Evolutionary conservation across 2,329 filamentous ascomycete species (phyloP).

Genomic region (Chaetomiaceae sp.): DNA sequence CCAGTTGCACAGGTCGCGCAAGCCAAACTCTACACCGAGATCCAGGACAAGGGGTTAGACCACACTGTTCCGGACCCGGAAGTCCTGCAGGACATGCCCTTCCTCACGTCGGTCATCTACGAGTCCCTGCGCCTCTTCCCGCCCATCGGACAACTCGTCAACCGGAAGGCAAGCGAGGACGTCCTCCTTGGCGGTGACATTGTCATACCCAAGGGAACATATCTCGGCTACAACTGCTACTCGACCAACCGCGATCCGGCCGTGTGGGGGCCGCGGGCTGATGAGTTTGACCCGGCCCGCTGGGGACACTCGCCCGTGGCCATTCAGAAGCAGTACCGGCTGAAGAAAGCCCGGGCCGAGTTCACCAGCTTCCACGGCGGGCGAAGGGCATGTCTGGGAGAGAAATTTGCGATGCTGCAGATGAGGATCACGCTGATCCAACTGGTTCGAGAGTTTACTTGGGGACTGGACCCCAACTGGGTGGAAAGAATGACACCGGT

Average conservation of each 20-base stretch:
- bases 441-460: slow-evolving; percentile 11
- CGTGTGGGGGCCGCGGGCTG: slow-evolving; percentile 13
- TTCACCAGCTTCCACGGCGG: slow-evolving; percentile 22
- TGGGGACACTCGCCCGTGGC: slow-evolving; percentile 12
- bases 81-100: slow-evolving; percentile 34
- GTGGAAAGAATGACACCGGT: slow-evolving; percentile 20
- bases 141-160: slow-evolving; percentile 46
- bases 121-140: slow-evolving; percentile 46
- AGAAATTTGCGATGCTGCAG: slow-evolving; percentile 19
- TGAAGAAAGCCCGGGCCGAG: slow-evolving; percentile 15
- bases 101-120: slow-evolving; percentile 41
- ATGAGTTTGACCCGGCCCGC: slow-evolving; percentile 15
- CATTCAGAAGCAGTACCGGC: slow-evolving; percentile 19
- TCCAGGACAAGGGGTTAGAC: slow-evolving; percentile 6
- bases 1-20: slow-evolving; percentile 29
- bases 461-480: slow-evolving; percentile 17
- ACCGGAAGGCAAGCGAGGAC: slow-evolving; percentile 30
- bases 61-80: slow-evolving; percentile 6
- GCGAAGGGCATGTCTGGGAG: slow-evolving; percentile 17
- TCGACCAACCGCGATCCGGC: slow-evolving; percentile 18
- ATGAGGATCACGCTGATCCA: slow-evolving; percentile 17
- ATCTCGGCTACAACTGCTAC: slow-evolving; percentile 21
- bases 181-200: slow-evolving; percentile 12
- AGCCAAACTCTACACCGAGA: slow-evolving; percentile 6
- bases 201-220: slow-evolving; percentile 17